Evolutionary conservation across 495 filamentous ascomycete genomes (phyloP).

Genomic region (Antarctomyces pellizariae): DNA sequence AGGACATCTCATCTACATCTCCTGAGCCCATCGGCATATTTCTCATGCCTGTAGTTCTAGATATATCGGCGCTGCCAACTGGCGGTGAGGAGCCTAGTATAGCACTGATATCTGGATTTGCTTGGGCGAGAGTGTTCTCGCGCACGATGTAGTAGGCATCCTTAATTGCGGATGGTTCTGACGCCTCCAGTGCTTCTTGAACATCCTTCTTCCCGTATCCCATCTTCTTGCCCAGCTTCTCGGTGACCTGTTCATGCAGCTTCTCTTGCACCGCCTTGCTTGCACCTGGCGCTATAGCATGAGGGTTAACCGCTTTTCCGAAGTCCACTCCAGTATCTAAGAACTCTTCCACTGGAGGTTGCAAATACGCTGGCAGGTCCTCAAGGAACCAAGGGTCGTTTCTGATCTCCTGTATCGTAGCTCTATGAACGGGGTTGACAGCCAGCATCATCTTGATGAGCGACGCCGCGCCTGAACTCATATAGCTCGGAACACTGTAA

Average conservation of each 20-base stretch:
- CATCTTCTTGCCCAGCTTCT: slow-evolving; percentile 93
- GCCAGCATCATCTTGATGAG: slow-evolving; percentile 87
- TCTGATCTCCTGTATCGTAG: slow-evolving; percentile 82
- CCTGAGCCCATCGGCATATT: too few species aligned
- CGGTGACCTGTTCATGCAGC: slow-evolving; percentile 73
- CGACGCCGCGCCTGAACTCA: slow-evolving; percentile 59
- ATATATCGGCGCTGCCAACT: too few species aligned
- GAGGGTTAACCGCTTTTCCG: slow-evolving; percentile 66
- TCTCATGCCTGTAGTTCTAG: too few species aligned
- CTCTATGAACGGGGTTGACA: slow-evolving; percentile 80
- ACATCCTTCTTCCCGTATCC: slow-evolving; percentile 90
- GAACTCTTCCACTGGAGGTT: slow-evolving; percentile 81
- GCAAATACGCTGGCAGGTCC: slow-evolving; percentile 62
- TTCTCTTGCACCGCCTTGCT: slow-evolving; percentile 60
- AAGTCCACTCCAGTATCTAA: slow-evolving; percentile 79
- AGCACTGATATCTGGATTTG: too few species aligned
- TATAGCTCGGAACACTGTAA: slow-evolving; percentile 71
- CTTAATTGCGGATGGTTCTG: slow-evolving; percentile 93
- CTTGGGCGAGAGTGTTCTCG: slow-evolving; percentile 94
- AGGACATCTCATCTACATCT: too few species aligned
- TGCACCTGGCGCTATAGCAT: slow-evolving; percentile 52
- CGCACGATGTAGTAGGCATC: slow-evolving; percentile 95
- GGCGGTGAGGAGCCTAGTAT: too few species aligned
- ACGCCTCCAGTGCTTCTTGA: slow-evolving; percentile 69
- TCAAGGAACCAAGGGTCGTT: slow-evolving; percentile 88